Conservation (phyloP, 176 grass and related monocot genomes). For the Aegilops tauschii region DNA sequence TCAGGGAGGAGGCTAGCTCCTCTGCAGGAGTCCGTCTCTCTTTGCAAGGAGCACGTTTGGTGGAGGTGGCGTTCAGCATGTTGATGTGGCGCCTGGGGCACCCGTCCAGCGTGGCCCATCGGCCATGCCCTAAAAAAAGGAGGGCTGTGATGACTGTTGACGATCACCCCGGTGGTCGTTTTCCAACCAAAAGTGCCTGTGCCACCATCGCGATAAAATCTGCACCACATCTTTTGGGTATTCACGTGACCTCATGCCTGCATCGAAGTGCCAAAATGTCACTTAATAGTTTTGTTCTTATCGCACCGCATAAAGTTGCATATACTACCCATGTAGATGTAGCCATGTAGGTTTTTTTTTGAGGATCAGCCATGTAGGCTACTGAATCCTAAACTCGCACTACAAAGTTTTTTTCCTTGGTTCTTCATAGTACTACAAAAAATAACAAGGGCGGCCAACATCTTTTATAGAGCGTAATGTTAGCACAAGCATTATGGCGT, state of each 20-base stretch:
- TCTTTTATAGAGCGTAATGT: too few species aligned
- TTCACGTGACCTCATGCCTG: slow-evolving; percentile 7
- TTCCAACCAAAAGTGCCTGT: slow-evolving; percentile 4
- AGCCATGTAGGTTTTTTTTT: background rate
- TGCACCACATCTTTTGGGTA: background rate
- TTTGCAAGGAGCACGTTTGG: too few species aligned
- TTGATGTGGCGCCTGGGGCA: too few species aligned
- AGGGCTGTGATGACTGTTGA: background rate
- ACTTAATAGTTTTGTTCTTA: background rate
- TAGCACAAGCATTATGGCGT: too few species aligned
- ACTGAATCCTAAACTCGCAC: background rate
- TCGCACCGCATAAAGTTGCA: slow-evolving; percentile 14
- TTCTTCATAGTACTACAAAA: background rate
- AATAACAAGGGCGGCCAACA: too few species aligned
- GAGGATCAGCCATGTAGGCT: background rate
- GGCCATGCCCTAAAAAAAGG: background rate
- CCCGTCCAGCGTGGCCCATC: too few species aligned
- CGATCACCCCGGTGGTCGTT: slow-evolving; percentile 12
- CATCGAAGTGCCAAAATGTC: background rate
- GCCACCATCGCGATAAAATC: background rate
- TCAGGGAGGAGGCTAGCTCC: too few species aligned
- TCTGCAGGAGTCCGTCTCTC: too few species aligned
- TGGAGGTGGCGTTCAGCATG: too few species aligned
- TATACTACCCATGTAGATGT: background rate
- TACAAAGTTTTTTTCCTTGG: background rate